Base-by-base conservation (phyloP, 2,329 filamentous ascomycete species). In the Magnaporthiopsis incrustans region DNA sequence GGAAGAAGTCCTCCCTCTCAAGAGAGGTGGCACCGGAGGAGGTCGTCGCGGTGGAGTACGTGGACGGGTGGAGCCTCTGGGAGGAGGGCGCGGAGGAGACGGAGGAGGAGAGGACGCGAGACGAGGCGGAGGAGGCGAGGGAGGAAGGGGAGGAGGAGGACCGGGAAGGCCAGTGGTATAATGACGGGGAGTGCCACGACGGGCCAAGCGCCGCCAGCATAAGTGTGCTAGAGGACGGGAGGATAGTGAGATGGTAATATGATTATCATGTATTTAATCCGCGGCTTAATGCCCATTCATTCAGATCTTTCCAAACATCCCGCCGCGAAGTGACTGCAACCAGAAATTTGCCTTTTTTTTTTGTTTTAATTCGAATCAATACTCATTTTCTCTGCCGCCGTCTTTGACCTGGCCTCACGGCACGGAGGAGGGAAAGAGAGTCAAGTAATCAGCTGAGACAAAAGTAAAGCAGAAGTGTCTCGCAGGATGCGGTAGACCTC, bases 1-100 rank as follows among this genome's bases (percentile, higher is more conserved):
- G 57, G 27, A 38, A 30, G 25, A 25, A 30, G 57, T 59, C 56
- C 15, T n/a, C 35, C 15, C 62, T 63, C 12, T 33, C 56, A 8
- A 6, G 38, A n/a, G 62, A 63, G 62, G 62, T 63, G 27, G 25
- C 32, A 25, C 32, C 53, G 10, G 62, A 63, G 56, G 62, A 63
- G 2, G 57, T 63, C 7, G 30, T 63, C 5, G 33, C 50, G 32
- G 62, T 30, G 3, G 62, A 63, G 62, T 44, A 44, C 7, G 62
- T 63, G 6, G 62, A 63, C 44, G 62, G 62, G 2, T 57, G 53
- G 61, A 58, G 53, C 25, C 53, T 63, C 12, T 30, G 22, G 25
- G 53, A 44, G 30, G 7, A 22, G 35, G 35, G 15, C 11, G 12
- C 35, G 30, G 53, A 63, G 2, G 61, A 58, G 53, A 30, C 44